Conservation (phyloP, 768 basidiomycete genomes). For the Lactarius indigo region DNA sequence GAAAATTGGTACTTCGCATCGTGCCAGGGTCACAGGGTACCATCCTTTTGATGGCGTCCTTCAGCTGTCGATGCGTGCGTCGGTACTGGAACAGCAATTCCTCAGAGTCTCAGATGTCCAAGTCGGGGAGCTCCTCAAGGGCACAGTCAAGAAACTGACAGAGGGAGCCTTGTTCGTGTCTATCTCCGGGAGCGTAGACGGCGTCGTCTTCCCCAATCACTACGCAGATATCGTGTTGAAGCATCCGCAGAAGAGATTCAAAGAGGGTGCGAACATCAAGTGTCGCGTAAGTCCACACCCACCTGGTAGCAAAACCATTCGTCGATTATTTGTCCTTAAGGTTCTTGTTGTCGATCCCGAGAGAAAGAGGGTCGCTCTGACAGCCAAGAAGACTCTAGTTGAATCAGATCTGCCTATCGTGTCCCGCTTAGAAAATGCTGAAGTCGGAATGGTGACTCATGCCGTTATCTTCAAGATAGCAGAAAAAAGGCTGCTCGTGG, state of each 20-base stretch:
- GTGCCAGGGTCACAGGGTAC: constrained; percentile 83
- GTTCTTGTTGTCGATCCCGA: constrained; percentile 81
- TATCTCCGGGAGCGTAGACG: constrained; percentile 84
- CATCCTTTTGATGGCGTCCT: constrained; percentile 83
- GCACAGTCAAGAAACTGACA: constrained; percentile 81
- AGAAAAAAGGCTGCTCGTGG: constrained; percentile 77
- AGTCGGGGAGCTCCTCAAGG: constrained; percentile 84
- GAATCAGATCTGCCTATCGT: constrained; percentile 76
- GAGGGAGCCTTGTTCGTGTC: constrained; percentile 81
- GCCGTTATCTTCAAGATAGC: constrained; percentile 82
- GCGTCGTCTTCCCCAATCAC: constrained; percentile 90
- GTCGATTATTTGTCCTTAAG: constrained; percentile 36
- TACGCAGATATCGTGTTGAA: constrained; percentile 94
- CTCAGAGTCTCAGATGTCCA: constrained; percentile 76
- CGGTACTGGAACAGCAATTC: constrained; percentile 82
- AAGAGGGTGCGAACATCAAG: constrained; percentile 75
- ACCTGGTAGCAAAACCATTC: background rate
- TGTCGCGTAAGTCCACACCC: constrained; percentile 60
- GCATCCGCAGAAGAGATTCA: constrained; percentile 90
- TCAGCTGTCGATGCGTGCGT: constrained; percentile 81
- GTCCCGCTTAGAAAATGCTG: constrained; percentile 59
- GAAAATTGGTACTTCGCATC: constrained; percentile 75
- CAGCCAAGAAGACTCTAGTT: constrained; percentile 87
- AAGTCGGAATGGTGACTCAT: constrained; percentile 68
- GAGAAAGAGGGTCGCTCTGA: constrained; percentile 77